These are phyloP conservation scores for Colletotrichum godetiae DNA, from an alignment of 2,329 filamentous ascomycete species.

Conservation along the genomic window DNA sequence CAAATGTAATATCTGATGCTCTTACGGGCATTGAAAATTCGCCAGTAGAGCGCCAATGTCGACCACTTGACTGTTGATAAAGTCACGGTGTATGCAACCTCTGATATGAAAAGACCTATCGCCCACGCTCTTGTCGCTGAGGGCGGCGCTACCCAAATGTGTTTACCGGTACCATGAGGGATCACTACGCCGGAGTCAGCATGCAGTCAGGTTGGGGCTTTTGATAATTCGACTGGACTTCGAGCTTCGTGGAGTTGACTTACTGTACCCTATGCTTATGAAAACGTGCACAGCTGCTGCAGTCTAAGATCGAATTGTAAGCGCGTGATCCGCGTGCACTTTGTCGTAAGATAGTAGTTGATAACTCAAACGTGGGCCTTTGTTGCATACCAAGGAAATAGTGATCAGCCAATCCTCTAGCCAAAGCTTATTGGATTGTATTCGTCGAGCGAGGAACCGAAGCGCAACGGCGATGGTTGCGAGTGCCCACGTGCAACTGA, in stretches of 20 bases:
- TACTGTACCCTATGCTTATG: constrained; percentile 35
- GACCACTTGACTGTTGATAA: constrained; percentile 39
- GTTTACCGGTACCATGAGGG: constrained; percentile 38
- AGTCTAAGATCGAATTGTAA: background rate
- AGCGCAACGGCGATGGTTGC: constrained; percentile 35
- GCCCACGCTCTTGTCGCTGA: constrained; percentile 38
- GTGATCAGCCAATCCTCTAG: constrained; percentile 42
- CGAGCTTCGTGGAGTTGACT: background rate
- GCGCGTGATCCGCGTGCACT: background rate
- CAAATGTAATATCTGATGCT: constrained; percentile 39
- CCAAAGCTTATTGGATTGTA: constrained; percentile 38
- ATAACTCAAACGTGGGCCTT: background rate
- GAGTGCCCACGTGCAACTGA: constrained; percentile 35
- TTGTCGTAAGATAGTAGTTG: background rate
- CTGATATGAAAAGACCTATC: constrained; percentile 39
- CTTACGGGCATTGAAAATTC: constrained; percentile 37
- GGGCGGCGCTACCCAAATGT: constrained; percentile 39
- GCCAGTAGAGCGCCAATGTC: constrained; percentile 42
- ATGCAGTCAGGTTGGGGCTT: background rate
- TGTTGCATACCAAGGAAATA: constrained; percentile 36
- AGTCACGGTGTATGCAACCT: constrained; percentile 37
- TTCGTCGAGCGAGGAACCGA: constrained; percentile 36
- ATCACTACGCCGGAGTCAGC: constrained; percentile 25
- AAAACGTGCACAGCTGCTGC: constrained; percentile 35
- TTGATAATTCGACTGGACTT: background rate